Evolutionary conservation across 306 rosid species (phyloP).

Genomic region (Prunus padus): DNA sequence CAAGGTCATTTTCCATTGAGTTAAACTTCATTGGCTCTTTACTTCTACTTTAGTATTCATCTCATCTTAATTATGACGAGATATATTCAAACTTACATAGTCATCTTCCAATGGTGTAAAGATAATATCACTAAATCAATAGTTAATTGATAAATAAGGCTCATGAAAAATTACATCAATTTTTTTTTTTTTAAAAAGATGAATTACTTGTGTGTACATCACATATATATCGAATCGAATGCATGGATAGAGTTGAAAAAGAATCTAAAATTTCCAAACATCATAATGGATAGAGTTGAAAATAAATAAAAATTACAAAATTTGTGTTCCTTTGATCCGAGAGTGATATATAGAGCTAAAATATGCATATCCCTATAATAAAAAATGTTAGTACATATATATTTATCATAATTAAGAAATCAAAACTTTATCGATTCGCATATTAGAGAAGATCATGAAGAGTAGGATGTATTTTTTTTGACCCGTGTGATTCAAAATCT

Average conservation of each 20-base stretch:
- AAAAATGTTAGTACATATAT: not conserved
- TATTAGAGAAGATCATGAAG: not conserved
- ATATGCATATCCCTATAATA: not conserved
- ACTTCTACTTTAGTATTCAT: no score
- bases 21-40: no score
- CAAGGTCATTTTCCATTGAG: accelerated
- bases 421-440: not conserved
- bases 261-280: not conserved
- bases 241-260: no score
- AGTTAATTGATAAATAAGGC: no score
- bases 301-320: not conserved
- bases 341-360: not conserved
- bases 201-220: no score
- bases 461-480: not conserved
- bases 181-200: no score
- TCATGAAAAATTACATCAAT: no score
- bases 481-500: not conserved
- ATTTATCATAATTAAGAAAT: not conserved
- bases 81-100: no score
- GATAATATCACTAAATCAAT: no score
- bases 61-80: no score
- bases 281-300: not conserved
- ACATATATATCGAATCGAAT: no score
- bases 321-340: not conserved
- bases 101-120: no score